These are phyloP conservation scores for Davidsoniella neocaledoniae DNA, from an alignment of 2,329 filamentous ascomycete species.

Conservation along the genomic window DNA sequence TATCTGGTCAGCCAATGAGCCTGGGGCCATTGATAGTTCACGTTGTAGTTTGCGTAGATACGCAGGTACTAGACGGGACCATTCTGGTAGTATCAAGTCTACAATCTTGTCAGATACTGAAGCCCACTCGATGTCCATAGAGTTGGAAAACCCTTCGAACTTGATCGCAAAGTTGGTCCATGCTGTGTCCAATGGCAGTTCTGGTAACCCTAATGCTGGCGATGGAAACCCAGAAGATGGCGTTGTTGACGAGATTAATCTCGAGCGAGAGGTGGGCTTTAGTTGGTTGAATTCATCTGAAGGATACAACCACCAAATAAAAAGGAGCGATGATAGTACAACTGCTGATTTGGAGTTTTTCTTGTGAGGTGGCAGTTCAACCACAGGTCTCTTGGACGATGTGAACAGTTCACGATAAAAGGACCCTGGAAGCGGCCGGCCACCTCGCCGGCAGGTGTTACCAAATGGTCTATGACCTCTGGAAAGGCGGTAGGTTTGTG, in stretches of 20 bases:
- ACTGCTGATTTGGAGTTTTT: conserved; percentile 1
- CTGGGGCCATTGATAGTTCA: conserved; percentile 74
- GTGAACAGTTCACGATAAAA: conserved; percentile 11
- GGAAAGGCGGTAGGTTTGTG: background rate
- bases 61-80: conserved; percentile 60
- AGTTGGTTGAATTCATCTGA: conserved; percentile 23
- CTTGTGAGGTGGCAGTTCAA: background rate
- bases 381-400: background rate
- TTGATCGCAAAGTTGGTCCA: conserved; percentile 31
- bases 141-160: conserved; percentile 36
- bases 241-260: background rate
- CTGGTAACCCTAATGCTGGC: conserved; percentile 6
- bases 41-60: conserved; percentile 70
- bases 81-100: conserved; percentile 61
- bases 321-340: conserved; percentile 17
- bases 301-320: conserved; percentile 28
- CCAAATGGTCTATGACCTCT: background rate
- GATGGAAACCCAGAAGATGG: background rate
- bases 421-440: conserved; percentile 2
- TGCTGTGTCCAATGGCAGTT: conserved; percentile 19
- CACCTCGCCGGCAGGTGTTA: background rate
- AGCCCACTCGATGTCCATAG: conserved; percentile 38
- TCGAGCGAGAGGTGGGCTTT: background rate
- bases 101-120: conserved; percentile 42
- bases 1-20: conserved; percentile 80